These are phyloP conservation scores for Coemansia sp. DNA, from an alignment of 192 early-diverging fungal species.

Conservation along the genomic window DNA sequence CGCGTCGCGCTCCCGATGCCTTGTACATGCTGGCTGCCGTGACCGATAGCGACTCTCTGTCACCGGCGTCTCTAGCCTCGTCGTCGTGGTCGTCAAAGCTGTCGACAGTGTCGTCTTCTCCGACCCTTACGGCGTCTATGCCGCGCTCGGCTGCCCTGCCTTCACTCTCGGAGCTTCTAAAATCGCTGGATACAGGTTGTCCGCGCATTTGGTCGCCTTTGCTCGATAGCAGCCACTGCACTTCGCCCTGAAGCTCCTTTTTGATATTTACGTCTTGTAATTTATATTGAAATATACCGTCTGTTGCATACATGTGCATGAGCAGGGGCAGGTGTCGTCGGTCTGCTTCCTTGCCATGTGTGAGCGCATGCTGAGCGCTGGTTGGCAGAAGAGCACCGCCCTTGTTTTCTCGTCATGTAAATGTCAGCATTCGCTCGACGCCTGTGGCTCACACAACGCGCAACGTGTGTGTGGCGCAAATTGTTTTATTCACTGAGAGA, in stretches of 20 bases:
- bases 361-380: no score
- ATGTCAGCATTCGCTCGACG: no score
- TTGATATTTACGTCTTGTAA: background rate
- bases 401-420: no score
- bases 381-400: no score
- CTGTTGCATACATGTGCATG: background rate
- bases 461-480: background rate
- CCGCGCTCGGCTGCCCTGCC: constrained; percentile 21
- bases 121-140: constrained; percentile 8
- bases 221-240: background rate
- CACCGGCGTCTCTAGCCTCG: background rate
- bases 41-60: constrained; percentile 11
- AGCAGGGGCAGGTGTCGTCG: no score
- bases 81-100: constrained; percentile 22
- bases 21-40: constrained; percentile 35
- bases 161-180: constrained; percentile 35
- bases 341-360: background rate
- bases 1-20: constrained; percentile 7
- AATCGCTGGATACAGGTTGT: constrained; percentile 5
- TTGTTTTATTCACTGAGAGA: background rate
- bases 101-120: constrained; percentile 14
- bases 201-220: background rate
- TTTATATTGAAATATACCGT: background rate
- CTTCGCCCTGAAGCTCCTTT: background rate
- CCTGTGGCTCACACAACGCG: background rate